These are phyloP conservation scores for Rhizopogon sp. DNA, from an alignment of 768 basidiomycete species.

Conservation along the genomic window DNA sequence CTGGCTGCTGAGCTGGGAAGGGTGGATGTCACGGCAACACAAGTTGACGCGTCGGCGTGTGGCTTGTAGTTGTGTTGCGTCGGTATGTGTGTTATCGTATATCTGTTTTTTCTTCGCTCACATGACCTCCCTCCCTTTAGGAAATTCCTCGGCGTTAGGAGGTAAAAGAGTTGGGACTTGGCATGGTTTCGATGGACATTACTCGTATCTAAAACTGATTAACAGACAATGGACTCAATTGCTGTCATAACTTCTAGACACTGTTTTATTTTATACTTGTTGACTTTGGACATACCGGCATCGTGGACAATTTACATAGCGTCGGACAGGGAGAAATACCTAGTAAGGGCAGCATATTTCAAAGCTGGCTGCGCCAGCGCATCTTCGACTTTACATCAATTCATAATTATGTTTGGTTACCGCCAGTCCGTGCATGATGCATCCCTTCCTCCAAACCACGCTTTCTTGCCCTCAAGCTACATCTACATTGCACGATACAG, in stretches of 20 bases:
- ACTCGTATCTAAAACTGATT: not conserved
- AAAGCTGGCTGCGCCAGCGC: too few species aligned
- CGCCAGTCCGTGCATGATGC: too few species aligned
- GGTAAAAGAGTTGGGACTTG: not conserved
- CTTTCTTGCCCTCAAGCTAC: too few species aligned
- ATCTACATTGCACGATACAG: too few species aligned
- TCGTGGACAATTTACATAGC: not conserved
- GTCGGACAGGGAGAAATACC: too few species aligned
- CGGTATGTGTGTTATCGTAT: not conserved
- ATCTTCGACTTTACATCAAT: too few species aligned
- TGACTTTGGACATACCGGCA: not conserved
- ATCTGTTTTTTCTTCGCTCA: not conserved
- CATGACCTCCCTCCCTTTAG: not conserved
- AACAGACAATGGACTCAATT: not conserved
- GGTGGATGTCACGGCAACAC: slow-evolving; percentile 12
- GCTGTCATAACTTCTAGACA: not conserved
- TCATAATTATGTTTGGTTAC: too few species aligned
- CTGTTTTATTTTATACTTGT: not conserved
- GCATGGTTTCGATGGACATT: not conserved
- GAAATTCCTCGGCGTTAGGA: not conserved
- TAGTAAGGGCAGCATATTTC: not conserved
- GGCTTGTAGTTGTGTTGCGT: not conserved
- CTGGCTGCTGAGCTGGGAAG: slow-evolving; percentile 12
- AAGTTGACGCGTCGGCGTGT: slow-evolving; percentile 1
- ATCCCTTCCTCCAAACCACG: too few species aligned